A percentile compares a stretch with the other conserved stretches of the same genome.
Evolutionary conservation across 371 early-diverging fungal species (phyloP).

Genomic region (Mortierella sp.): DNA sequence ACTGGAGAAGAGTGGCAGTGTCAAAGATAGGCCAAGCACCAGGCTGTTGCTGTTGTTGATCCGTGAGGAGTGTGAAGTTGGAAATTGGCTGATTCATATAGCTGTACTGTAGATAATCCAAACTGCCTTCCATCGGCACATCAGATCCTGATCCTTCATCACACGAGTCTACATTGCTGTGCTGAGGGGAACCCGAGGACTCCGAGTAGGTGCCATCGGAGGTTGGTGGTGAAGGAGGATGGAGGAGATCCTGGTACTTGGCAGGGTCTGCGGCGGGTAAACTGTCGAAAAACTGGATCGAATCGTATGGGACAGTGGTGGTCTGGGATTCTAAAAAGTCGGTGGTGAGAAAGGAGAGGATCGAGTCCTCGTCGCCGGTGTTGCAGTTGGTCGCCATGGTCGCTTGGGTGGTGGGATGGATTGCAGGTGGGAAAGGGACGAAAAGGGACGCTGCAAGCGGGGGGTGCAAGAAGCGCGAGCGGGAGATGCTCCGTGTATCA

Average conservation of each 20-base stretch:
- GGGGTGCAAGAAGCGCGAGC: no score
- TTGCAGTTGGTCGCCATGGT: slow-evolving; percentile 8
- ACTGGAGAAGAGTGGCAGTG: slow-evolving; percentile 25
- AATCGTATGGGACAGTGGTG: slow-evolving; percentile 19
- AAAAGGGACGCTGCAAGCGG: neutral
- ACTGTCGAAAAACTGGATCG: slow-evolving; percentile 34
- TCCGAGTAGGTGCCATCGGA: slow-evolving; percentile 50
- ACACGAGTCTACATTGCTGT: slow-evolving; percentile 39
- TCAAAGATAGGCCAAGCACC: slow-evolving; percentile 40
- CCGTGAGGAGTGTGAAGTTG: slow-evolving; percentile 18
- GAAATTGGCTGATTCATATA: slow-evolving; percentile 29
- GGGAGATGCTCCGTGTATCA: neutral
- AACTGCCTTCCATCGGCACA: slow-evolving; percentile 37
- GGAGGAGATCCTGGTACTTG: slow-evolving; percentile 41
- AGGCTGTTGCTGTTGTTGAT: slow-evolving; percentile 36
- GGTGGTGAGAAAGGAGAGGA: slow-evolving; percentile 47
- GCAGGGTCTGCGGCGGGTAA: slow-evolving; percentile 6
- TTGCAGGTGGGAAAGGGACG: slow-evolving; percentile 12
- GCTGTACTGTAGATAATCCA: slow-evolving; percentile 50
- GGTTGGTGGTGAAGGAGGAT: slow-evolving; percentile 51
- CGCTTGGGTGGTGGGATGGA: slow-evolving; percentile 3
- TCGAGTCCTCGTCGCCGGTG: slow-evolving; percentile 45
- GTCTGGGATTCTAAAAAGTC: slow-evolving; percentile 53
- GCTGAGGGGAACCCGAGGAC: slow-evolving; percentile 48
- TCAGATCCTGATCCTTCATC: slow-evolving; percentile 49